These are phyloP conservation scores for Scheffersomyces lignicola DNA, from an alignment of 1,139 yeast species.

Conservation along the genomic window DNA sequence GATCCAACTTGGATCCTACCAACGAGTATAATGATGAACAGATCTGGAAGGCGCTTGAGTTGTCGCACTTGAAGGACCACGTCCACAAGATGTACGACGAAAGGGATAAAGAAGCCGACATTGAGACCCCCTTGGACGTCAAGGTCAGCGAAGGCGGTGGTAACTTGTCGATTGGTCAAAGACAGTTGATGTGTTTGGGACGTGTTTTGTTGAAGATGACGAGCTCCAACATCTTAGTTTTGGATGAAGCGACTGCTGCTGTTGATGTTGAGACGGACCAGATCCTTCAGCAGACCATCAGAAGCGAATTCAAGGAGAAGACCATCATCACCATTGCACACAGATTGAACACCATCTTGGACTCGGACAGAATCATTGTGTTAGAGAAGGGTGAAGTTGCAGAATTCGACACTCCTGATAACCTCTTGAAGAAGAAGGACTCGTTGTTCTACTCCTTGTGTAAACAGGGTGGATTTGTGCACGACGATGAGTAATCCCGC, in stretches of 20 bases:
- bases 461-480: slow-evolving; percentile 60
- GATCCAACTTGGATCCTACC: slow-evolving; percentile 89
- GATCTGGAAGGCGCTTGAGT: slow-evolving; percentile 81
- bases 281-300: slow-evolving; percentile 81
- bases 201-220: slow-evolving; percentile 67
- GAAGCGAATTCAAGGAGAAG: slow-evolving; percentile 80
- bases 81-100: slow-evolving; percentile 57
- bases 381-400: slow-evolving; percentile 82
- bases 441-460: slow-evolving; percentile 79
- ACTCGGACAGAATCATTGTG: slow-evolving; percentile 85
- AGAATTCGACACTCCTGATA: slow-evolving; percentile 81
- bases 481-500: slow-evolving; percentile 18
- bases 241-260: slow-evolving; percentile 98
- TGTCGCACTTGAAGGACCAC: slow-evolving; percentile 81
- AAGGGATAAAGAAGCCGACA: slow-evolving; percentile 24
- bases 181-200: slow-evolving; percentile 89
- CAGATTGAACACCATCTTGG: slow-evolving; percentile 89
- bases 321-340: slow-evolving; percentile 95
- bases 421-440: slow-evolving; percentile 62
- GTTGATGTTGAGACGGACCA: slow-evolving; percentile 95
- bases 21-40: slow-evolving; percentile 66
- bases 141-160: slow-evolving; percentile 79
- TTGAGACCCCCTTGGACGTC: slow-evolving; percentile 58
- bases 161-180: slow-evolving; percentile 86
- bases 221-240: slow-evolving; percentile 72